Percentiles rank a stretch among this genome's conserved stretches.
These are phyloP conservation scores for Aleurites moluccanus DNA, from an alignment of 441 rosid genomes.

Conservation along the genomic window DNA sequence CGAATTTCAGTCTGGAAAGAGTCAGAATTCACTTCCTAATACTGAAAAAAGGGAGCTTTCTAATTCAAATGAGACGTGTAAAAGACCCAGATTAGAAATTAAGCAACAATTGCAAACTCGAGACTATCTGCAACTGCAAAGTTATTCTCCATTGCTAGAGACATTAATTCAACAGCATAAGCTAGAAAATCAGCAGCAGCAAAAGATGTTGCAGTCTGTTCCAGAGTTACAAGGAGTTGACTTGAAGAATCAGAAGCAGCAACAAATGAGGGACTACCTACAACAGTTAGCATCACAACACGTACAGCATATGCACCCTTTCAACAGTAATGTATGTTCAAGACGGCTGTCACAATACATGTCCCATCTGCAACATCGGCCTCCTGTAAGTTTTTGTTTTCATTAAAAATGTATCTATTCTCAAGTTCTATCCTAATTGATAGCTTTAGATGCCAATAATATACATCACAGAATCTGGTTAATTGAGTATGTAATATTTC, in stretches of 20 bases:
- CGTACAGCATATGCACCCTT: conserved; percentile 38
- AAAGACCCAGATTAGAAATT: conserved; percentile 57
- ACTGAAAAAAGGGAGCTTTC: conserved; percentile 37
- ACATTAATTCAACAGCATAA: conserved; percentile 62
- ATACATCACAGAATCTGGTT: neutral
- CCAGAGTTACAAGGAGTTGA: conserved; percentile 63
- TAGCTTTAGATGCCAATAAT: neutral
- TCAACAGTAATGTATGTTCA: conserved; percentile 68
- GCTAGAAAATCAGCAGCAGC: conserved; percentile 45
- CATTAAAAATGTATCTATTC: neutral
- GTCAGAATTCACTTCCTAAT: conserved; percentile 37
- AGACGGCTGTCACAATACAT: conserved; percentile 81
- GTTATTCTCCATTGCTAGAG: conserved; percentile 57
- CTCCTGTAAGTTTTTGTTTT: conserved; percentile 50
- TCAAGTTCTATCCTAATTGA: neutral
- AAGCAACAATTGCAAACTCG: conserved; percentile 69
- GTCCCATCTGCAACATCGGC: conserved; percentile 81
- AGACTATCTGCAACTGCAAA: conserved; percentile 59
- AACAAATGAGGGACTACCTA: conserved; percentile 54
- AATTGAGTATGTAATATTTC: neutral
- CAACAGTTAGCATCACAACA: conserved; percentile 70
- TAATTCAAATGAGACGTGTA: conserved; percentile 47
- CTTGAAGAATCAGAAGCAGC: conserved; percentile 54
- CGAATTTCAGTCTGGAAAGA: conserved; percentile 45
- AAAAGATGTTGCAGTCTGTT: conserved; percentile 55